A percentile compares a stretch with the other conserved stretches of the same genome.
These are phyloP conservation scores for Microcera coccophila DNA, from an alignment of 2,329 filamentous ascomycete species.

Conservation along the genomic window DNA sequence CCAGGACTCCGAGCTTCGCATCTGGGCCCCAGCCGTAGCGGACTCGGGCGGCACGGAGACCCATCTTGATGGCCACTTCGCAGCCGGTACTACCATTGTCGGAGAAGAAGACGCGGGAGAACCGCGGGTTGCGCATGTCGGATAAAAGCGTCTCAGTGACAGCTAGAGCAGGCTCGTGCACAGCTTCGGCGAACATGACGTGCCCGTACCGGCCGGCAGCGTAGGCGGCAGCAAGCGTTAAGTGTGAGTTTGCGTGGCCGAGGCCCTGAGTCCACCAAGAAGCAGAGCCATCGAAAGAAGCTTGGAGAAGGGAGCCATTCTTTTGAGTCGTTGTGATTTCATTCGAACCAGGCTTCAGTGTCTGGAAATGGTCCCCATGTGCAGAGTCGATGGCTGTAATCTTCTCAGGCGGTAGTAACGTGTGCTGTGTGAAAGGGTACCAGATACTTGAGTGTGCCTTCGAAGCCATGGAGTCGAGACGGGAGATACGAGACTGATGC, in stretches of 20 bases:
- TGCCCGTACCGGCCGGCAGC: constrained; percentile 82
- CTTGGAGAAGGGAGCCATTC: constrained; percentile 25
- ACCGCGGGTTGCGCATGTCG: constrained; percentile 58
- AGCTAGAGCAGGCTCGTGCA: constrained; percentile 72
- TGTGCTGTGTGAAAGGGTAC: constrained; percentile 86
- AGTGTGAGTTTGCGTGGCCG: constrained; percentile 69
- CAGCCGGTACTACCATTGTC: constrained; percentile 81
- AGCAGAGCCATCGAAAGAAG: constrained; percentile 78
- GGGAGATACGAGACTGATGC: constrained; percentile 54
- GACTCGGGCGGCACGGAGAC: constrained; percentile 61
- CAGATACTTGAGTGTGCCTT: constrained; percentile 66
- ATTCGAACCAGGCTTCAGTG: constrained; percentile 26
- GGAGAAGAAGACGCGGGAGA: constrained; percentile 73
- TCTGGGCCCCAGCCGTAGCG: constrained; percentile 63
- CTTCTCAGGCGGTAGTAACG: constrained; percentile 54
- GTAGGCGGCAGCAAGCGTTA: constrained; percentile 73
- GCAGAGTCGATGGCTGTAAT: constrained; percentile 79
- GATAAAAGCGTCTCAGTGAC: constrained; percentile 63
- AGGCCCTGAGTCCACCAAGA: constrained; percentile 92
- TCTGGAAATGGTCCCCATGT: constrained; percentile 74
- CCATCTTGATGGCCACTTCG: constrained; percentile 86
- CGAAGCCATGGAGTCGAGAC: constrained; percentile 57
- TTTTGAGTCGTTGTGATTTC: constrained; percentile 1
- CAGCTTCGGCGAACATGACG: constrained; percentile 78
- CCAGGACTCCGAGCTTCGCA: constrained; percentile 63